Percentiles rank a stretch among this genome's conserved stretches.
These are phyloP conservation scores for Monosporozyma aerobia DNA, from an alignment of 805 yeast genomes.

Conservation along the genomic window DNA sequence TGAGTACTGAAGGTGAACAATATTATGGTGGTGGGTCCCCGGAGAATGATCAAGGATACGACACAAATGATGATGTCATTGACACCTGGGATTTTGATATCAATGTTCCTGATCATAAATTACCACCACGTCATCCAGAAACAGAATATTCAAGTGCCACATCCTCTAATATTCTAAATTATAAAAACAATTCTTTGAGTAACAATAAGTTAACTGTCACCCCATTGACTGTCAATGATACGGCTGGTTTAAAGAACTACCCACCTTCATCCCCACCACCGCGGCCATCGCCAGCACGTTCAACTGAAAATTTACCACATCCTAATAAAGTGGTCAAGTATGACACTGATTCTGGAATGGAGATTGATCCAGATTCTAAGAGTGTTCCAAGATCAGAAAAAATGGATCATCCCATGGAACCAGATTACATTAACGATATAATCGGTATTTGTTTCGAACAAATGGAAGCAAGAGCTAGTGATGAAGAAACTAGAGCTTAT, in stretches of 20 bases:
- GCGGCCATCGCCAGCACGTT: not conserved
- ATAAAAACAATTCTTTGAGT: not conserved
- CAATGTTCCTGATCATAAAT: not conserved
- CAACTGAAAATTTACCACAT: not conserved
- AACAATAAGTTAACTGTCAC: conserved; percentile 9
- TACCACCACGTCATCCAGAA: not conserved
- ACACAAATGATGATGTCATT: not conserved
- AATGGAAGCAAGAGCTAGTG: conserved; percentile 44
- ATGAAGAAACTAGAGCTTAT: conserved; percentile 37
- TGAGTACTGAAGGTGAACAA: not conserved
- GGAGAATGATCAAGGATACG: not conserved
- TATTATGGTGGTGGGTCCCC: not conserved
- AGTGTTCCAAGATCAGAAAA: not conserved
- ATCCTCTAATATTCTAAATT: conserved; percentile 6
- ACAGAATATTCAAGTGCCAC: conserved; percentile 8
- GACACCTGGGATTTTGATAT: conserved; percentile 2
- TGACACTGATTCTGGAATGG: conserved; percentile 17
- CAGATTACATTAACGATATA: conserved; percentile 22
- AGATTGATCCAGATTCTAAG: conserved; percentile 11
- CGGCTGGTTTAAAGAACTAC: conserved; percentile 14
- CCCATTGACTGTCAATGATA: conserved; percentile 12
- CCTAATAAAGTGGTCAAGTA: conserved; percentile 1
- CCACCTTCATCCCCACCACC: not conserved
- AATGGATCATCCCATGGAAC: not conserved
- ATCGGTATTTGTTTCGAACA: conserved; percentile 30